phyloP scores from a whole-genome alignment of 352 stramenopile species.

The Phytopythium mirpurense region DNA sequence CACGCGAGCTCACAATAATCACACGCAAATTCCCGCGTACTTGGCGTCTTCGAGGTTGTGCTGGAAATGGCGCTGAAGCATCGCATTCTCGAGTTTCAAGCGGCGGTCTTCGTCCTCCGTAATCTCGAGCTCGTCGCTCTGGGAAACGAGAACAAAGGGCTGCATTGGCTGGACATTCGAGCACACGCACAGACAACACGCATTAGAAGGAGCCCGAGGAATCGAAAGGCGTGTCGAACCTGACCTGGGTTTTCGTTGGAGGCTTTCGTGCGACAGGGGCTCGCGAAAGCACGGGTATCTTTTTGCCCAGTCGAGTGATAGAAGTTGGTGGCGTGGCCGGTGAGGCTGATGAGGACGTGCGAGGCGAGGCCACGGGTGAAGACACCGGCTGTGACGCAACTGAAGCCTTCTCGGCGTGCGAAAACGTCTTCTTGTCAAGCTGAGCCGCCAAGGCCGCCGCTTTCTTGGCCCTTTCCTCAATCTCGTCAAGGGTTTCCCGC shows the following conservation, averaged over 20 bases:
- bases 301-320: not conserved
- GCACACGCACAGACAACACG: too few relatives aligned
- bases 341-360: not conserved
- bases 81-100: slow-evolving; percentile 70
- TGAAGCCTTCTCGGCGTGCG: not conserved
- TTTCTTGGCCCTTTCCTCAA: slow-evolving; percentile 41
- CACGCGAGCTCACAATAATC: too few relatives aligned
- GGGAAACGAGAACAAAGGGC: slow-evolving; percentile 28
- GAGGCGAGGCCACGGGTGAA: not conserved
- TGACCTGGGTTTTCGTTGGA: not conserved
- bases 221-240: too few relatives aligned
- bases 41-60: slow-evolving; percentile 84
- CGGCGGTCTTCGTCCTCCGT: slow-evolving; percentile 53
- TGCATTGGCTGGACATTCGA: not conserved
- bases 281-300: not conserved
- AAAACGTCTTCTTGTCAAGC: not conserved
- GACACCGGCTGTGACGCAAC: not conserved
- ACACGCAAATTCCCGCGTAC: slow-evolving; percentile 14
- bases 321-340: not conserved
- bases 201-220: too few relatives aligned
- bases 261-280: not conserved
- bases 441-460: slow-evolving; percentile 4
- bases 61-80: slow-evolving; percentile 77
- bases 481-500: slow-evolving; percentile 33
- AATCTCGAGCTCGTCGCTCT: slow-evolving; percentile 50